Evolutionary conservation across 2,329 filamentous ascomycete species (phyloP), one percentile per base, ranked within the genome.

Genomic region (Venturia aucupariae): DNA sequence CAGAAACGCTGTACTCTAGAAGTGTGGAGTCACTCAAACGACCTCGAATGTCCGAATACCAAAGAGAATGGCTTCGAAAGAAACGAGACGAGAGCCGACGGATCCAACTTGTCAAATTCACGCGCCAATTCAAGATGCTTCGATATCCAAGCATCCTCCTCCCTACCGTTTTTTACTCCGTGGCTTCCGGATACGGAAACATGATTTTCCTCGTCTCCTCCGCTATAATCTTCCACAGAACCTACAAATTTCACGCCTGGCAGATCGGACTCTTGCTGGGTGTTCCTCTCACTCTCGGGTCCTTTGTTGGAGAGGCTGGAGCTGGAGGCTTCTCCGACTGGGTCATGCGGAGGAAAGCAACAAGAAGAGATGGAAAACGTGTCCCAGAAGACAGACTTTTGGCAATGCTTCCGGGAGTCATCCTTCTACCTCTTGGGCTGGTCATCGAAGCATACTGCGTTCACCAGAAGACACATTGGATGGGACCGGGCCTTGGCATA

Each of bases 401-500:
- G 46, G 72, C 72, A 2, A 69, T 74, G 15, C 71, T 72, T 68
- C 67, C 72, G 39, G 68, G 64, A 55, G 46, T 65, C 10, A 35
- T 71, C 38, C 64, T 73, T 17, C 64, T 68, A 24, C 71, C 70
- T 0, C 64, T 68, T 22, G 72, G 72, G 7, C 65, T 72, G 67
- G 74, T 72, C 46, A 70, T 72, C 57, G 71, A 72, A 61, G 72
- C 71, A 22, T 67, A 71, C n/a, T 70, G 68, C 61, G 64, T 72
- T 65, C 65, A 71, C 61, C 67, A 70, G 51, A 71, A 69, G 22
- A 71, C 71, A 11, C 68, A 71, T 41, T 75, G 73, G 72, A 67
- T 70, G n/a, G 73, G 73, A 1, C 69, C 72, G 5, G 72, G 72
- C 0, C 69, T 77, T 46, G 75, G 74, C 6, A 76, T 77, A 67